Conservation (phyloP, 495 filamentous ascomycete genomes). For the Aspergillus sclerotiicarbonarius region DNA sequence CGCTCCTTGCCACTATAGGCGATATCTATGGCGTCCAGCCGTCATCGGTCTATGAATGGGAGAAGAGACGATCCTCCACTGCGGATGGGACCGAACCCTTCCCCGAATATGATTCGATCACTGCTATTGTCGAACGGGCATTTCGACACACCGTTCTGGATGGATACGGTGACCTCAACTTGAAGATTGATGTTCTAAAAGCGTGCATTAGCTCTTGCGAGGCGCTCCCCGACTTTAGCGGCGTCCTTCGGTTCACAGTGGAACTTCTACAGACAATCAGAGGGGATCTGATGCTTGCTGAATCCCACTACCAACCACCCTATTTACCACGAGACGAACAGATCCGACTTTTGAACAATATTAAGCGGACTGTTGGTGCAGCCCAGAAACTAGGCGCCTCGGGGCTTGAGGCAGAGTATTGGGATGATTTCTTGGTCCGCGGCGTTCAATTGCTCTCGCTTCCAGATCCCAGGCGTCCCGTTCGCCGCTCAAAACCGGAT, state of each 20-base stretch:
- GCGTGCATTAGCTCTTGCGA: slow-evolving; percentile 88
- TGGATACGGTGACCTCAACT: slow-evolving; percentile 46
- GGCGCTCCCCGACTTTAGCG: slow-evolving; percentile 87
- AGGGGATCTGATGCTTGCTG: slow-evolving; percentile 72
- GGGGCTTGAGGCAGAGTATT: slow-evolving; percentile 77
- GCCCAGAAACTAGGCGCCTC: slow-evolving; percentile 69
- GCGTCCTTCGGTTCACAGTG: slow-evolving; percentile 80
- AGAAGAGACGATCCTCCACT: slow-evolving; percentile 27
- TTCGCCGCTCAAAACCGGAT: slow-evolving; percentile 68
- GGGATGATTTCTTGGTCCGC: slow-evolving; percentile 92
- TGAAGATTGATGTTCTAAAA: slow-evolving; percentile 83
- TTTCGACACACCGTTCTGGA: slow-evolving; percentile 41
- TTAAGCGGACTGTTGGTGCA: slow-evolving; percentile 75
- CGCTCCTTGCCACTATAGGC: slow-evolving; percentile 54
- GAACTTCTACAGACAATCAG: slow-evolving; percentile 73
- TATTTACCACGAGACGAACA: slow-evolving; percentile 80
- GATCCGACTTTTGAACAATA: slow-evolving; percentile 72
- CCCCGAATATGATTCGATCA: slow-evolving; percentile 42
- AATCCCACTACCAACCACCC: slow-evolving; percentile 46
- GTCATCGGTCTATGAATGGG: slow-evolving; percentile 36
- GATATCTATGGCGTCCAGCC: slow-evolving; percentile 49
- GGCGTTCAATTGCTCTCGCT: slow-evolving; percentile 67
- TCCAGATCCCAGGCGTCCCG: slow-evolving; percentile 54
- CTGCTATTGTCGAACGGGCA: slow-evolving; percentile 41
- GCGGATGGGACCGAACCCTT: slow-evolving; percentile 11